These are phyloP conservation scores for Cyphellophora europaea DNA, from an alignment of 2,329 filamentous ascomycete genomes.

Conservation along the genomic window DNA sequence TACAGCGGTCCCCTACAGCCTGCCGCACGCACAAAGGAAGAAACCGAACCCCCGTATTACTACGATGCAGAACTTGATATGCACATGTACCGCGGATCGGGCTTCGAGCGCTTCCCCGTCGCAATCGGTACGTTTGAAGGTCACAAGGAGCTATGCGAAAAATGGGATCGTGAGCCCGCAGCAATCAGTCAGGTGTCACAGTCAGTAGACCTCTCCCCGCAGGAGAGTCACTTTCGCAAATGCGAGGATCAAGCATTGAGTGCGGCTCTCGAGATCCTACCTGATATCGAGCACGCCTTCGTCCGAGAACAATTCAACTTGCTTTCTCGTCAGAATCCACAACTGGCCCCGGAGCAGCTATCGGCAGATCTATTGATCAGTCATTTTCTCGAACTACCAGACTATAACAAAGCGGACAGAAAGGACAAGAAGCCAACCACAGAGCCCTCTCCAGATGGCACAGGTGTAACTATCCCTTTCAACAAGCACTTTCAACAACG, in stretches of 20 bases:
- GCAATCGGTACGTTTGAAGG: slow-evolving; percentile 12
- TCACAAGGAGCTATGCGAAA: slow-evolving; percentile 14
- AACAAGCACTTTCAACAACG: slow-evolving; percentile 10
- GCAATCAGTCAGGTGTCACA: too few species aligned
- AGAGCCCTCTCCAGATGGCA: slow-evolving; percentile 24
- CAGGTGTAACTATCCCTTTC: slow-evolving; percentile 23
- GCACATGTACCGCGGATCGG: slow-evolving; percentile 18
- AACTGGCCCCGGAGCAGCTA: not conserved
- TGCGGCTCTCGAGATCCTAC: slow-evolving; percentile 34
- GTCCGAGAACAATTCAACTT: too few species aligned
- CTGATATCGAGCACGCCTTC: slow-evolving; percentile 35
- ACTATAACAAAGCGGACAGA: not conserved
- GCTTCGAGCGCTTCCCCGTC: slow-evolving; percentile 17
- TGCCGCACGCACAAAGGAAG: too few species aligned
- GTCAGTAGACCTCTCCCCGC: not conserved
- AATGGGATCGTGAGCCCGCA: slow-evolving; percentile 15
- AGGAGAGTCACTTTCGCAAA: slow-evolving; percentile 5
- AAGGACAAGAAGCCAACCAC: slow-evolving; percentile 9
- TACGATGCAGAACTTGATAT: slow-evolving; percentile 11
- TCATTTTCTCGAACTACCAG: not conserved
- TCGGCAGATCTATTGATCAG: not conserved
- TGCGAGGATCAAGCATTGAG: slow-evolving; percentile 1
- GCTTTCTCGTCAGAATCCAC: slow-evolving; percentile 1
- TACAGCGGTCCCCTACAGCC: too few species aligned
- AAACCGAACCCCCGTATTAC: slow-evolving; percentile 16